Conservation (phyloP, 2,329 filamentous ascomycete genomes). For the Didymella keratinophila region DNA sequence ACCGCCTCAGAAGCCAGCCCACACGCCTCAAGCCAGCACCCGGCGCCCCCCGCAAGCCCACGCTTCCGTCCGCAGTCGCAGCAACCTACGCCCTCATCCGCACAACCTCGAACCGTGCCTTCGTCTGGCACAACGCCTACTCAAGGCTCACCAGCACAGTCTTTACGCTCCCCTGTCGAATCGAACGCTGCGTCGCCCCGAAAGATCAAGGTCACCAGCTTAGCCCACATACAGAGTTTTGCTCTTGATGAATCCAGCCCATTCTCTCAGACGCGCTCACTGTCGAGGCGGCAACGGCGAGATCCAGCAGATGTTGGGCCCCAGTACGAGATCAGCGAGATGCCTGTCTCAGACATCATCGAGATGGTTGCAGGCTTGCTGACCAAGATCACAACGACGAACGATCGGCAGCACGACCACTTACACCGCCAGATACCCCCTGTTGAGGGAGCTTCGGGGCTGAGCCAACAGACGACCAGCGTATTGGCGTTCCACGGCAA, state of each 20-base stretch:
- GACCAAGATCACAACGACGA: slow-evolving; percentile 96
- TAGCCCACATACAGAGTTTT: slow-evolving; percentile 90
- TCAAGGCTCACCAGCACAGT: slow-evolving; percentile 36
- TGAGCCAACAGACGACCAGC: slow-evolving; percentile 70
- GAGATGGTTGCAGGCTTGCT: slow-evolving; percentile 97
- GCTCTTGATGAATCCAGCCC: slow-evolving; percentile 77
- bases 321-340: slow-evolving; percentile 93
- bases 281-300: slow-evolving; percentile 53
- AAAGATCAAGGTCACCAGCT: slow-evolving; percentile 81
- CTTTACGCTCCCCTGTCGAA: slow-evolving; percentile 42
- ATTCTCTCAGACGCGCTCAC: slow-evolving; percentile 58
- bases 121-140: slow-evolving; percentile 37
- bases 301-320: slow-evolving; percentile 61
- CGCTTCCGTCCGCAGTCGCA: slow-evolving; percentile 47
- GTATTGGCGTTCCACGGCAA: slow-evolving; percentile 98
- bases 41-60: slow-evolving; percentile 43
- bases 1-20: slow-evolving; percentile 30
- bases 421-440: slow-evolving; percentile 77
- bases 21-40: slow-evolving; percentile 27
- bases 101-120: slow-evolving; percentile 36
- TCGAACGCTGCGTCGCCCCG: slow-evolving; percentile 57
- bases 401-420: slow-evolving; percentile 92
- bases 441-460: slow-evolving; percentile 64
- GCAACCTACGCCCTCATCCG: slow-evolving; percentile 40
- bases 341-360: slow-evolving; percentile 97